Evolutionary conservation across 1,284 basidiomycete species (phyloP).

Genomic region (Coniferiporia sulphurascens): DNA sequence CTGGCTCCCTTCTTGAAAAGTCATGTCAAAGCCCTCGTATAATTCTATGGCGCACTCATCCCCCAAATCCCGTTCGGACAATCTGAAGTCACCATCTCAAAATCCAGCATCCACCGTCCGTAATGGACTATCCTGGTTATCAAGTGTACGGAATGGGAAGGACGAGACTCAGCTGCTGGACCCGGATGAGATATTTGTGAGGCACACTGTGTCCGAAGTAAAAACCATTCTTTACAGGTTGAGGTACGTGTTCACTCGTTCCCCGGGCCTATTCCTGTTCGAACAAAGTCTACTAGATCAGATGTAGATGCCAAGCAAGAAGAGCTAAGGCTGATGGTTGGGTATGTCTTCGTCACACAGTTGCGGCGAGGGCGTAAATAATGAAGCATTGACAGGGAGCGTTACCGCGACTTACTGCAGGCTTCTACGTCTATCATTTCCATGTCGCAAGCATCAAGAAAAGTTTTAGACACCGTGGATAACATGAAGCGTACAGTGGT

Average conservation of each 20-base stretch:
- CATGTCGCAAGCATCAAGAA: slow-evolving; percentile 60
- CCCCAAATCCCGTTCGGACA: not conserved
- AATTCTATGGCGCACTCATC: not conserved
- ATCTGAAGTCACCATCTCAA: not conserved
- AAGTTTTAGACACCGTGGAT: slow-evolving; percentile 53
- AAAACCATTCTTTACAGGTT: slow-evolving; percentile 67
- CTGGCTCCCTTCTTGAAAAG: too few species aligned
- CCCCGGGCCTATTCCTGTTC: slow-evolving; percentile 4
- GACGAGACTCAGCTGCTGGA: slow-evolving; percentile 29
- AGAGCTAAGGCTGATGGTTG: slow-evolving; percentile 91
- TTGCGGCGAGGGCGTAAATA: slow-evolving; percentile 36
- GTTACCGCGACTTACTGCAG: slow-evolving; percentile 89
- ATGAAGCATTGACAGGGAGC: slow-evolving; percentile 67
- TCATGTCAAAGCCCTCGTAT: not conserved
- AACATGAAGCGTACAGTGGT: slow-evolving; percentile 41
- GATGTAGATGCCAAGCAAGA: slow-evolving; percentile 89
- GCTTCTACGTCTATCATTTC: slow-evolving; percentile 85
- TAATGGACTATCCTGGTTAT: not conserved
- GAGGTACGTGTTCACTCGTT: slow-evolving; percentile 39
- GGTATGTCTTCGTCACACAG: slow-evolving; percentile 53
- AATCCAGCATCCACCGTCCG: not conserved
- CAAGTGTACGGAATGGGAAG: not conserved
- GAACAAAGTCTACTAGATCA: slow-evolving; percentile 39
- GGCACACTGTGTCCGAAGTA: slow-evolving; percentile 71
- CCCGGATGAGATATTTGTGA: slow-evolving; percentile 79